phyloP scores from a whole-genome alignment of 352 stramenopile species.

The Phytophthora megakarya region DNA sequence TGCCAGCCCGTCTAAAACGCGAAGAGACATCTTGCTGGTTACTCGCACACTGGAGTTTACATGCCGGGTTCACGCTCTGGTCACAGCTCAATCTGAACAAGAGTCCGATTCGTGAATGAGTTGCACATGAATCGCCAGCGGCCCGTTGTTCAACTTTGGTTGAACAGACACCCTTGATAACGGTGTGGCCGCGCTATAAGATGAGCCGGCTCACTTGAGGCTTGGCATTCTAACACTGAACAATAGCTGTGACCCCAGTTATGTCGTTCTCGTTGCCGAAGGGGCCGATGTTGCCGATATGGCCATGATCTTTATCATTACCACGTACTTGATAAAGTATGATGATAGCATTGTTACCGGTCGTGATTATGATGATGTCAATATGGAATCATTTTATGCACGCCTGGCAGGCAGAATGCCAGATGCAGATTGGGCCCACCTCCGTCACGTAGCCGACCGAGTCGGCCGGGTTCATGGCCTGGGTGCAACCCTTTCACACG shows the following conservation, averaged over 20 bases:
- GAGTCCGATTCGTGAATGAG: slow-evolving; percentile 99
- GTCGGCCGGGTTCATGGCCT: slow-evolving; percentile 97
- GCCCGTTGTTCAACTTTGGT: slow-evolving; percentile 98
- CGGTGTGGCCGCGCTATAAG: slow-evolving; percentile 94
- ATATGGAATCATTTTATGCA: slow-evolving; percentile 99
- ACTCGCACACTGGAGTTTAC: no score
- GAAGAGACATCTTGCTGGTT: slow-evolving; percentile 97
- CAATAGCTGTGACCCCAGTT: slow-evolving; percentile 87
- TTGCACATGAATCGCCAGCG: slow-evolving; percentile 99
- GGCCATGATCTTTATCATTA: slow-evolving; percentile 99
- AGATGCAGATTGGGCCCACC: slow-evolving; percentile 99
- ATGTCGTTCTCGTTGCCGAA: slow-evolving; percentile 99
- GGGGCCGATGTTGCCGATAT: slow-evolving; percentile 99
- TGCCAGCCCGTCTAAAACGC: no score
- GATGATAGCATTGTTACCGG: slow-evolving; percentile 99
- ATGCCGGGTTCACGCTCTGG: slow-evolving; percentile 95
- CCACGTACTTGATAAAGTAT: slow-evolving; percentile 95
- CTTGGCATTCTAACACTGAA: slow-evolving; percentile 98
- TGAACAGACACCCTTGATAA: slow-evolving; percentile 98
- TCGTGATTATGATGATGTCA: slow-evolving; percentile 99
- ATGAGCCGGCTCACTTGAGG: slow-evolving; percentile 99
- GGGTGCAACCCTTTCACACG: slow-evolving; percentile 97
- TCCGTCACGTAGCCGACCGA: slow-evolving; percentile 98
- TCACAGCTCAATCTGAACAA: slow-evolving; percentile 99
- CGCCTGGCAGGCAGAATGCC: slow-evolving; percentile 96